Conservation (phyloP, 306 rosid species). For the Calophaca sinica region DNA sequence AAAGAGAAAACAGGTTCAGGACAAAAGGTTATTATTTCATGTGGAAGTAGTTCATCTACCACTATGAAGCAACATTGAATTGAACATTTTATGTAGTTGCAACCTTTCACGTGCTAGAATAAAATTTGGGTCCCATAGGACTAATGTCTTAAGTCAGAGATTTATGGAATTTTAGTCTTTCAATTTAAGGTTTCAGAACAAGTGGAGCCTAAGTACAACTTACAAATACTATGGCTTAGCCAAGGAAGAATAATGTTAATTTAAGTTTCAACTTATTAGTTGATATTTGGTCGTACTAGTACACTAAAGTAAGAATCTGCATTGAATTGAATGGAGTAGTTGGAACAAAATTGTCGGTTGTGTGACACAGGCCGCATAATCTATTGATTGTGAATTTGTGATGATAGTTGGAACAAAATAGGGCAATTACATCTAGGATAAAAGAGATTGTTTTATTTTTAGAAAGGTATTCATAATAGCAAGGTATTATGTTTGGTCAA, state of each 20-base stretch:
- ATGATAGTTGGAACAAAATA: no score
- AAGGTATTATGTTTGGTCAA: not conserved
- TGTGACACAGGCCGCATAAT: not conserved
- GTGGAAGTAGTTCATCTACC: conserved; percentile 2
- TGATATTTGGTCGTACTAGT: no score
- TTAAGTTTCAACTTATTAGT: not conserved
- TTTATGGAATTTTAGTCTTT: not conserved
- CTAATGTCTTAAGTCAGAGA: not conserved
- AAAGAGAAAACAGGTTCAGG: not conserved
- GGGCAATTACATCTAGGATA: no score
- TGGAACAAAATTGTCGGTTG: not conserved
- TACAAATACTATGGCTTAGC: no score
- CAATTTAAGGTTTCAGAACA: not conserved
- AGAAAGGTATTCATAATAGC: not conserved
- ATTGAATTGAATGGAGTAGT: not conserved
- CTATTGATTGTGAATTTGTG: not conserved
- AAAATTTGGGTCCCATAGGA: not conserved
- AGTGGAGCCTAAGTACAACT: not conserved
- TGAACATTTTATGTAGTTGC: not conserved
- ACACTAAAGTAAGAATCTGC: not conserved
- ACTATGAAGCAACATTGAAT: not conserved
- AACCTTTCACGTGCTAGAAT: conserved; percentile 6
- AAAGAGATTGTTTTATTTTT: not conserved
- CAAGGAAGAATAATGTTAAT: not conserved
- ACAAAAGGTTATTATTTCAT: not conserved